Percentiles rank a stretch among this genome's conserved stretches.
phyloP scores from a whole-genome alignment of 2,329 filamentous ascomycete species.

The Fusarium acutatum region DNA sequence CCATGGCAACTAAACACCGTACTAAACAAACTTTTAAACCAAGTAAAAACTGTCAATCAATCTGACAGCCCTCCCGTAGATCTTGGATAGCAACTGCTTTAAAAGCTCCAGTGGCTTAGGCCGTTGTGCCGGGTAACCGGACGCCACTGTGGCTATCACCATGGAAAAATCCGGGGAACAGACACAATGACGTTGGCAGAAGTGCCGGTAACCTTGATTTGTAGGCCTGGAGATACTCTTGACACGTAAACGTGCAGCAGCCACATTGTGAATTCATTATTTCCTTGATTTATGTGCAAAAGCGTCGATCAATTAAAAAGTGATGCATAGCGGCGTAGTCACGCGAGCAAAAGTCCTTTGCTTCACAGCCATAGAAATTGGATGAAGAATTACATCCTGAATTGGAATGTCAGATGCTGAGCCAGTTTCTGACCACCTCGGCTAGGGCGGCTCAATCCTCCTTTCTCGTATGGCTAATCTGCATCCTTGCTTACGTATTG shows the following conservation, averaged over 20 bases:
- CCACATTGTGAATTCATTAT: neutral
- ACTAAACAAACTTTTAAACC: neutral
- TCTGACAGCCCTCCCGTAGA: neutral
- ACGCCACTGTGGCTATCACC: slow-evolving; percentile 1
- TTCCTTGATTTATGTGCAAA: neutral
- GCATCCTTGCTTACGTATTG: neutral
- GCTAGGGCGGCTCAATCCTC: slow-evolving; percentile 18
- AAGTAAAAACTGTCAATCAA: neutral
- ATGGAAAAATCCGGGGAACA: neutral
- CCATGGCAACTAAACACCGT: neutral
- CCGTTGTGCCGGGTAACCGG: slow-evolving; percentile 7
- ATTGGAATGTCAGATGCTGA: slow-evolving; percentile 3
- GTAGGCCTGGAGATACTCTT: neutral
- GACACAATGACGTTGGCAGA: neutral
- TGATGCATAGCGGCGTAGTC: neutral
- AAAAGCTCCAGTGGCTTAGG: neutral
- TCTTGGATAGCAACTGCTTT: neutral
- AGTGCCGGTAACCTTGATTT: neutral
- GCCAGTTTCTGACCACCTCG: slow-evolving; percentile 9
- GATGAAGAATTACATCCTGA: neutral
- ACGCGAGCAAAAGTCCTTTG: neutral
- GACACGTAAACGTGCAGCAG: neutral
- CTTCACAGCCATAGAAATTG: neutral
- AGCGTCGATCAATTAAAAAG: neutral
- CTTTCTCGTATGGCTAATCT: slow-evolving; percentile 20